Evolutionary conservation across 257 asterid species (phyloP).

Genomic region (Jasminum sambac): DNA sequence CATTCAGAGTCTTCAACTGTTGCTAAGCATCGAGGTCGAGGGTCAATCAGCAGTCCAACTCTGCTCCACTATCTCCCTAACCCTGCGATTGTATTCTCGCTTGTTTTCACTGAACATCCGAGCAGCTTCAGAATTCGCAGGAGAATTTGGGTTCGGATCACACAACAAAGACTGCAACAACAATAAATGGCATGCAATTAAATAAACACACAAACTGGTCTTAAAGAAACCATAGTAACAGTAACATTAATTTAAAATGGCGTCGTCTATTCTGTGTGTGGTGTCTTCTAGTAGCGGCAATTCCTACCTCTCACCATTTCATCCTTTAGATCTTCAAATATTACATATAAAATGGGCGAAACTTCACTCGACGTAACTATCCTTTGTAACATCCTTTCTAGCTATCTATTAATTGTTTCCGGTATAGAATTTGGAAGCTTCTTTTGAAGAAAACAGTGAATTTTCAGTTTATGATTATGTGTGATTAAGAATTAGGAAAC

Average conservation of each 20-base stretch:
- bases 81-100: conserved; percentile 78
- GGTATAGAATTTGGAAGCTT: no score
- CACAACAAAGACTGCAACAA: conserved; percentile 70
- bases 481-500: no score
- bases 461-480: no score
- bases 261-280: background rate
- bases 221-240: background rate
- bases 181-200: background rate
- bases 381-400: no score
- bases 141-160: conserved; percentile 88
- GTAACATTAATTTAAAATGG: background rate
- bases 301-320: no score
- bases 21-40: conserved; percentile 1
- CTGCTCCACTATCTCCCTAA: conserved; percentile 77
- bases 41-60: conserved; percentile 85
- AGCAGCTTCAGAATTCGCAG: conserved; percentile 90
- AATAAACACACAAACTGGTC: background rate
- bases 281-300: background rate
- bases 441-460: no score
- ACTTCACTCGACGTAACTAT: background rate
- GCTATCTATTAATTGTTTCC: no score
- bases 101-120: conserved; percentile 78
- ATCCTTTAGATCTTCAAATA: background rate
- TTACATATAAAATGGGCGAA: background rate
- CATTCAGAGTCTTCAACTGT: background rate